Conservation (phyloP, 768 basidiomycete genomes). For the Boletus tylopilopsis region DNA sequence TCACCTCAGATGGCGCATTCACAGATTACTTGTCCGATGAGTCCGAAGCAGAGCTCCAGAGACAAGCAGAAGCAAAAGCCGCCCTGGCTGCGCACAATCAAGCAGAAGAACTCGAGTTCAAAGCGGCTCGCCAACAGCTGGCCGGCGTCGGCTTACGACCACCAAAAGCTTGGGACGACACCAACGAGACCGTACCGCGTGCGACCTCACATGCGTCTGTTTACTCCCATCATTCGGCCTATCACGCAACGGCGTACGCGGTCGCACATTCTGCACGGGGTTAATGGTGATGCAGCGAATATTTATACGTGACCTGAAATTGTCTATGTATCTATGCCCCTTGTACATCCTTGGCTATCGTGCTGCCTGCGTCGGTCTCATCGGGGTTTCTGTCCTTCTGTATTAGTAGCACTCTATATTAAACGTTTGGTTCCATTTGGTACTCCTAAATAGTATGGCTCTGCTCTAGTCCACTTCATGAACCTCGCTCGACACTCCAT, state of each 20-base stretch:
- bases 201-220: constrained; percentile 19
- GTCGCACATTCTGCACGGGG: constrained; percentile 31
- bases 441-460: constrained; percentile 22
- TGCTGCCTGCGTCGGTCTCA: constrained; percentile 8
- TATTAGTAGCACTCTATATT: constrained; percentile 19
- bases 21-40: constrained; percentile 92
- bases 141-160: constrained; percentile 71
- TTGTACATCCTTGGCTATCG: constrained; percentile 16
- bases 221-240: constrained; percentile 26
- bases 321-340: constrained; percentile 25
- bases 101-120: constrained; percentile 78
- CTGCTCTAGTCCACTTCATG: constrained; percentile 42
- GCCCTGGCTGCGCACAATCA: constrained; percentile 76
- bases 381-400: constrained; percentile 19
- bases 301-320: constrained; percentile 19
- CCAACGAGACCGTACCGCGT: constrained; percentile 35
- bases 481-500: constrained; percentile 85
- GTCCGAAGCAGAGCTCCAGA: constrained; percentile 84
- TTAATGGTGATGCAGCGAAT: constrained; percentile 13
- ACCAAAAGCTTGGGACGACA: constrained; percentile 71
- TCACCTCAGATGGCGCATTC: constrained; percentile 83
- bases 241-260: constrained; percentile 27
- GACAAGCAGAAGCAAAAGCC: constrained; percentile 79
- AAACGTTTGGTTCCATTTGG: too few species aligned
- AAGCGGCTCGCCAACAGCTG: constrained; percentile 74